Evolutionary conservation across 2,329 filamentous ascomycete species (phyloP).

Genomic region (Byssoonygena ceratinophila): DNA sequence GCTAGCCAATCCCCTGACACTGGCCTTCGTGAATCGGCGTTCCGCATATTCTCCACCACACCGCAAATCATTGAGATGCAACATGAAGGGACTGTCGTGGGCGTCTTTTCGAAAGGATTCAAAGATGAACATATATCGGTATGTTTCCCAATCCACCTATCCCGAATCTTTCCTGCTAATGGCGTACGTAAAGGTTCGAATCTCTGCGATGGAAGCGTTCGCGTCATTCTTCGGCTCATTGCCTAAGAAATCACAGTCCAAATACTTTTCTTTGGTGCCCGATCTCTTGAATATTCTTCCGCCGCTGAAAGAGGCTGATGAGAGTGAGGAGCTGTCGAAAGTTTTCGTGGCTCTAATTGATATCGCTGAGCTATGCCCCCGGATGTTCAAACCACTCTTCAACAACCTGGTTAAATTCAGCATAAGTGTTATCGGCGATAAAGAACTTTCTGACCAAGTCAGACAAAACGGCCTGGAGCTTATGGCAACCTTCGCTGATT

Average conservation of each 20-base stretch:
- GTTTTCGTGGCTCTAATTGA: slow-evolving; percentile 87
- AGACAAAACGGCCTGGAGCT: slow-evolving; percentile 92
- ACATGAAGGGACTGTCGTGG: slow-evolving; percentile 79
- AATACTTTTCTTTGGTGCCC: slow-evolving; percentile 77
- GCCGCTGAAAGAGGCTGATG: slow-evolving; percentile 80
- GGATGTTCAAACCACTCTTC: slow-evolving; percentile 97
- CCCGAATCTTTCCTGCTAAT: slow-evolving; percentile 14
- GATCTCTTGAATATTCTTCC: slow-evolving; percentile 90
- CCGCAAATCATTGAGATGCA: slow-evolving; percentile 93
- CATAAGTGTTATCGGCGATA: slow-evolving; percentile 88
- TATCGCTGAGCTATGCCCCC: slow-evolving; percentile 82
- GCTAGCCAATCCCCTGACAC: slow-evolving; percentile 77
- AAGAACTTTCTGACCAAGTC: slow-evolving; percentile 79
- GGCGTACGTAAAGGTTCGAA: slow-evolving; percentile 55
- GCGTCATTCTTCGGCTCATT: slow-evolving; percentile 90
- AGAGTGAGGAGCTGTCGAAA: slow-evolving; percentile 83
- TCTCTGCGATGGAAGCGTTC: slow-evolving; percentile 94
- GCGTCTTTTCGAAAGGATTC: slow-evolving; percentile 84
- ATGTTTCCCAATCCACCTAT: slow-evolving; percentile 18
- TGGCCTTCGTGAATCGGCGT: slow-evolving; percentile 81
- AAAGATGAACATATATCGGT: slow-evolving; percentile 75
- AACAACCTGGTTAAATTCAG: slow-evolving; percentile 85
- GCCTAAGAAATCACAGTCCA: slow-evolving; percentile 73
- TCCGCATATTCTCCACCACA: slow-evolving; percentile 88
- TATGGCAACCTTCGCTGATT: slow-evolving; percentile 96